Evolutionary conservation across 2,329 filamentous ascomycete species (phyloP), one percentile per base, ranked within the genome.

Genomic region (Talaromyces sp.): DNA sequence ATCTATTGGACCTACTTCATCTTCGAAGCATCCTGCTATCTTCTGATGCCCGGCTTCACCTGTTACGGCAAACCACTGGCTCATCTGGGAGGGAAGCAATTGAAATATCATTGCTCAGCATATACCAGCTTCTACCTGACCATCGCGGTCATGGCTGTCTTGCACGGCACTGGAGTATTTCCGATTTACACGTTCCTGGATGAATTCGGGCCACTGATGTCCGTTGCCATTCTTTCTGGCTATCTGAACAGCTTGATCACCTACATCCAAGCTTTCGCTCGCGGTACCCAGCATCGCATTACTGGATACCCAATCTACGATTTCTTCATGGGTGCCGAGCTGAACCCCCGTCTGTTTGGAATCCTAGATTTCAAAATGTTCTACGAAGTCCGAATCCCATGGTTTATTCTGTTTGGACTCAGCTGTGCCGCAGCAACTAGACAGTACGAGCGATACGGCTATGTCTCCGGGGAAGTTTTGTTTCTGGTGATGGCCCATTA

Each of bases 1-100:
- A 95, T 96, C 69, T 99, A 97, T 80, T 99, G 94, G 94, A 79
- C 80, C 47, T 97, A 96, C 74, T 87, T 95, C 75, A 73, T 95
- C 63, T 87, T 91, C 53, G 90, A 97, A 76, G 90, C 82, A 48
- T 78, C 85, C 35, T 88, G 88, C 68, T 99, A 99, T 76, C 84
- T 93, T 66, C 77, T 86, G 50, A 84, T 97, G 67, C 94, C 94
- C 1, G 94, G 94, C 51, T 86, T 97, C 56, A 91, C 86, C 77
- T 85, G 86, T 52, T 89, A 91, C 67, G 94, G 94, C 57, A 96
- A 97, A 77, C 89, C 91, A 36, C 83, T 99, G 17, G 82, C 86
- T 17, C 89, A 95, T 68, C 81, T 88, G 64, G 86, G 86, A 51
- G 90, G 90, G 63, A 88, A 90, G 79, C 89, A 94, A 76, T 82